Conservation (phyloP, 257 asterid genomes). For the Solanum gandarillasii region DNA sequence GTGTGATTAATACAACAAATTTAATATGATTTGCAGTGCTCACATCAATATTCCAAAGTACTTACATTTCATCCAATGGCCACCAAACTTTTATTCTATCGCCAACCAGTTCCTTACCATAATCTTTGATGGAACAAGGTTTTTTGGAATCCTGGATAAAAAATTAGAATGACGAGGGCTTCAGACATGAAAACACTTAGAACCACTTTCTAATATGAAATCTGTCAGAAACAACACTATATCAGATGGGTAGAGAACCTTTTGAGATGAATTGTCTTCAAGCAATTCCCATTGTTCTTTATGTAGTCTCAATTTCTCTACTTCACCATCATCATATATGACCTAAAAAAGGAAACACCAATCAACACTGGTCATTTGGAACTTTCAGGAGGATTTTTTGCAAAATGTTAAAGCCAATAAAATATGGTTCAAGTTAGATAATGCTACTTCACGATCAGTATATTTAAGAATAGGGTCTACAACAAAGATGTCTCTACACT, state of each 20-base stretch:
- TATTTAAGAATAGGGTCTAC: not conserved
- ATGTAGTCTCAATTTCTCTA: constrained; percentile 28
- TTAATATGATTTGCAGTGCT: not conserved
- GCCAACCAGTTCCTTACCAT: constrained; percentile 37
- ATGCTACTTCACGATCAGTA: not conserved
- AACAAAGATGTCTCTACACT: not conserved
- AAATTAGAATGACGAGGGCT: not conserved
- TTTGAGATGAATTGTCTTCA: constrained; percentile 3
- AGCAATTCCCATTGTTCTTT: constrained; percentile 34
- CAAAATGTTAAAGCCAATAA: not conserved
- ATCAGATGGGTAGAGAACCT: constrained; percentile 3
- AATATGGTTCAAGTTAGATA: not conserved
- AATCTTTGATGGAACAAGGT: constrained; percentile 5
- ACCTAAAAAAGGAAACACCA: constrained; percentile 24
- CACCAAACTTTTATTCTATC: constrained; percentile 41
- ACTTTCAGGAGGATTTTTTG: not conserved
- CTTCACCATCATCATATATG: constrained; percentile 29
- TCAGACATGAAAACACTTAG: not conserved
- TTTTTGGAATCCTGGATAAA: constrained; percentile 13
- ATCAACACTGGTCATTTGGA: not conserved
- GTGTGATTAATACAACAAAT: not conserved
- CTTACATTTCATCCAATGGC: constrained; percentile 33
- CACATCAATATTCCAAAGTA: not conserved
- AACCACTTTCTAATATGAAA: not conserved
- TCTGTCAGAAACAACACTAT: not conserved